Evolutionary conservation across 1,284 basidiomycete genomes (phyloP), one percentile per base, ranked within the genome.

Genomic region (Malassezia yamatoensis): DNA sequence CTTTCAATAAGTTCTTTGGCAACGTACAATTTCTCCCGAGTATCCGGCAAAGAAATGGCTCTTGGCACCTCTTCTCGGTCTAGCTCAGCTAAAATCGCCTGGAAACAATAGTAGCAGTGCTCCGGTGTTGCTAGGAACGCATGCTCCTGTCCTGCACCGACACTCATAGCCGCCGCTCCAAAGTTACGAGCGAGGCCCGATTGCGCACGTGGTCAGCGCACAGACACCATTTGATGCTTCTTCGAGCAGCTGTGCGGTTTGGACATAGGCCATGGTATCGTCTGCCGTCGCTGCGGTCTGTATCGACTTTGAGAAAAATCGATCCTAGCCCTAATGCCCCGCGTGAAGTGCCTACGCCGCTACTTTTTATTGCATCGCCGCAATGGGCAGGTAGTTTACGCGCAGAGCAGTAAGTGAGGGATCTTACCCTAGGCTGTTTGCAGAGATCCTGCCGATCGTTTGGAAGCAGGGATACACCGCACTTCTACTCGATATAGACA

Each of bases 51-150:
- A 0, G 61, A 44, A 18, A 16, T 65, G 45, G 41, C 52, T 33
- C 33, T 18, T 5, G 53, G 58, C 9, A 32, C 13, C 0, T 49
- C 51, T 33, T n/a, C 36, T n/a, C 12, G 54, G 38, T 35, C 34
- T n/a, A 79, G 70, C 20, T 77, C 68, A 3, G 76, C 68, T 1
- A 72, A 59, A 45, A 81, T 75, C 24, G 77, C 77, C 49, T 77
- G 76, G 59, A 81, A 80, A 68, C 79, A 80, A 67, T 77, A 79
- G 63, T 69, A 71, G 21, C 77, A 77, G 64, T 81, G 79, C 37
- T 75, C 75, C 0, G 45, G 36, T 5, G 51, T 49, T 41, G 60
- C 68, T 5, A 55, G 59, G 18, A 16, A 45, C 24, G 43, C 11
- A 13, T 9, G 7, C 16, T 9, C 18, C 5, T 29, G 15, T 9